Percentiles rank a stretch among this genome's conserved stretches.
Conservation (phyloP, 2,329 filamentous ascomycete species). For the Cercospora sojina region DNA sequence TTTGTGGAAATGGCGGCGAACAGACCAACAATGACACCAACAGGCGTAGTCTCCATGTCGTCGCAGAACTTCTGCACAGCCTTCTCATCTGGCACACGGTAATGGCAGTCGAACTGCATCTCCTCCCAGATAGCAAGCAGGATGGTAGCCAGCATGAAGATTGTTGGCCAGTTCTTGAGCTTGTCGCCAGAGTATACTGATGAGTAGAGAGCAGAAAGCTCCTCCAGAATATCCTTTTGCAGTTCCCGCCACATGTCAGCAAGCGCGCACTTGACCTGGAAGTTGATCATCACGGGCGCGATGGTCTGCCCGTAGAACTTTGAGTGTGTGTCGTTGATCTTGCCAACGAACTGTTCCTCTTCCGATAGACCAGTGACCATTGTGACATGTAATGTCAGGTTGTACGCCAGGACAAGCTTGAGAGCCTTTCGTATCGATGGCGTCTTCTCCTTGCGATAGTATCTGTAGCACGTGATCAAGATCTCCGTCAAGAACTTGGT, state of each 20-base stretch:
- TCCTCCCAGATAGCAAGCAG: slow-evolving; percentile 94
- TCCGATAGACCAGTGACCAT: slow-evolving; percentile 87
- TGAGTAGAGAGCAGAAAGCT: slow-evolving; percentile 89
- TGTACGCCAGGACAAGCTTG: slow-evolving; percentile 93
- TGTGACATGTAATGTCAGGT: slow-evolving; percentile 89
- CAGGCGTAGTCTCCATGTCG: slow-evolving; percentile 94
- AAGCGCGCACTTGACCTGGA: slow-evolving; percentile 96
- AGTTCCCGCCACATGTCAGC: slow-evolving; percentile 98
- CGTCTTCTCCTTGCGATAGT: slow-evolving; percentile 82
- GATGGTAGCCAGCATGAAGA: slow-evolving; percentile 94
- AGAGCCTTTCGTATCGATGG: slow-evolving; percentile 91
- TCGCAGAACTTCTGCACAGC: slow-evolving; percentile 91
- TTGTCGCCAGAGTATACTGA: slow-evolving; percentile 97
- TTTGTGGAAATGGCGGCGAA: slow-evolving; percentile 99
- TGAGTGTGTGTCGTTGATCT: slow-evolving; percentile 81
- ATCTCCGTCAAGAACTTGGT: slow-evolving; percentile 95
- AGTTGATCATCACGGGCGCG: slow-evolving; percentile 98
- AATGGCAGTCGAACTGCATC: slow-evolving; percentile 98
- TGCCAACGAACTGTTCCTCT: slow-evolving; percentile 73
- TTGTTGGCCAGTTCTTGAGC: slow-evolving; percentile 98
- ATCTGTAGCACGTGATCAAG: slow-evolving; percentile 91
- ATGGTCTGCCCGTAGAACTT: slow-evolving; percentile 88
- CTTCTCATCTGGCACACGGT: slow-evolving; percentile 79
- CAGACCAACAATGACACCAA: slow-evolving; percentile 92
- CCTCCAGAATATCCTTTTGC: slow-evolving; percentile 92